Percentiles rank a stretch among this genome's conserved stretches.
Evolutionary conservation across 2,329 filamentous ascomycete species (phyloP).

Genomic region (Ceratocystis destructans): DNA sequence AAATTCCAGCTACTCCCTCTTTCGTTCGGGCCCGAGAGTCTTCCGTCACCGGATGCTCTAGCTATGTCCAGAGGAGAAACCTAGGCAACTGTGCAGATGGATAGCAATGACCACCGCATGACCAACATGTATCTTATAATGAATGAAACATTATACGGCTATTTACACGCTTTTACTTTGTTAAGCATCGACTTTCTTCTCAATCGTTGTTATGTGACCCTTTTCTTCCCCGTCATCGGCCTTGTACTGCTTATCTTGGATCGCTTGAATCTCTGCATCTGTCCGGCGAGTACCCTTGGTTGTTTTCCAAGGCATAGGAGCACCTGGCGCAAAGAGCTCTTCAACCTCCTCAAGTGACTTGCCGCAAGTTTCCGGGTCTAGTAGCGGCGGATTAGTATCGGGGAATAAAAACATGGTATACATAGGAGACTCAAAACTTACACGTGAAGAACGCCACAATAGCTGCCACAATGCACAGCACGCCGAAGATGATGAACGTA

Average conservation of each 20-base stretch:
- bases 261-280: slow-evolving; percentile 23
- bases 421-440: neutral
- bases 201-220: neutral
- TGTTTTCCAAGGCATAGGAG: slow-evolving; percentile 30
- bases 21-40: slow-evolving; percentile 52
- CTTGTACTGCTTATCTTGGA: slow-evolving; percentile 21
- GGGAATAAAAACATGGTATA: neutral
- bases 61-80: neutral
- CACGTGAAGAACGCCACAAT: slow-evolving; percentile 32
- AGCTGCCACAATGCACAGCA: slow-evolving; percentile 32
- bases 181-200: slow-evolving; percentile 1
- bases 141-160: slow-evolving; percentile 1
- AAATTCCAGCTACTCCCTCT: slow-evolving; percentile 45
- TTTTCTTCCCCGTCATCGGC: slow-evolving; percentile 17
- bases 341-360: slow-evolving; percentile 33
- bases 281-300: slow-evolving; percentile 24
- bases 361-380: slow-evolving; percentile 29
- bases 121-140: neutral
- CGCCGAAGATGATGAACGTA: slow-evolving; percentile 29
- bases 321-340: slow-evolving; percentile 25
- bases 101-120: neutral
- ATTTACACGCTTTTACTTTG: neutral
- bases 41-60: slow-evolving; percentile 28
- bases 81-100: neutral
- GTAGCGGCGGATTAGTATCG: neutral